Percentiles rank a stretch among this genome's conserved stretches.
Evolutionary conservation across 768 basidiomycete genomes (phyloP).

Genomic region (Pholiota microspora): DNA sequence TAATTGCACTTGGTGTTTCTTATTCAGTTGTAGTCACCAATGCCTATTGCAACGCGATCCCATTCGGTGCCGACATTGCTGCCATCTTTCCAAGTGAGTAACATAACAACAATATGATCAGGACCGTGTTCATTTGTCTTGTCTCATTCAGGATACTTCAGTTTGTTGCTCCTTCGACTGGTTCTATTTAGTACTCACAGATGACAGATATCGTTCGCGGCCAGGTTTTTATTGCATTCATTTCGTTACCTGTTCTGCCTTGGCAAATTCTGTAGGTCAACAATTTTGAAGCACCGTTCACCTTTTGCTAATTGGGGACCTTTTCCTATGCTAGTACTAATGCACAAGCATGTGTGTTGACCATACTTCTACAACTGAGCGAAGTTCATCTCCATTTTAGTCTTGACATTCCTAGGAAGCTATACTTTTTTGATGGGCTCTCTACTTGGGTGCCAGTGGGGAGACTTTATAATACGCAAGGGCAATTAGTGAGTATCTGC

Average conservation of each 20-base stretch:
- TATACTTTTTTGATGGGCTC: conserved; percentile 18
- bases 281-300: no score
- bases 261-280: conserved; percentile 16
- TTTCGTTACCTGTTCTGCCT: conserved; percentile 14
- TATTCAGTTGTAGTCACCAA: conserved; percentile 17
- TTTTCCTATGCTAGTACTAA: conserved; percentile 3
- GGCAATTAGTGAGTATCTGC: conserved; percentile 12
- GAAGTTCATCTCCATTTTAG: no score
- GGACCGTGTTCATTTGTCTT: no score
- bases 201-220: conserved; percentile 11
- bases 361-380: no score
- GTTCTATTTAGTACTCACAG: not conserved
- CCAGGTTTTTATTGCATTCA: conserved; percentile 12
- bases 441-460: conserved; percentile 17
- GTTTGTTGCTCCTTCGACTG: conserved; percentile 1
- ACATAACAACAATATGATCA: no score
- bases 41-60: conserved; percentile 12
- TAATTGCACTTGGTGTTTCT: conserved; percentile 10
- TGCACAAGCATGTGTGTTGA: conserved; percentile 13
- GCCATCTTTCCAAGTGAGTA: conserved; percentile 12
- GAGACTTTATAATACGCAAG: conserved; percentile 12
- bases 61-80: conserved; percentile 17
- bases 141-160: conserved; percentile 3
- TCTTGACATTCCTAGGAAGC: conserved; percentile 16
- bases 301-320: no score